Percentiles rank a stretch among this genome's conserved stretches.
Evolutionary conservation across 257 asterid species (phyloP).

Genomic region (Solanum sejunctum): DNA sequence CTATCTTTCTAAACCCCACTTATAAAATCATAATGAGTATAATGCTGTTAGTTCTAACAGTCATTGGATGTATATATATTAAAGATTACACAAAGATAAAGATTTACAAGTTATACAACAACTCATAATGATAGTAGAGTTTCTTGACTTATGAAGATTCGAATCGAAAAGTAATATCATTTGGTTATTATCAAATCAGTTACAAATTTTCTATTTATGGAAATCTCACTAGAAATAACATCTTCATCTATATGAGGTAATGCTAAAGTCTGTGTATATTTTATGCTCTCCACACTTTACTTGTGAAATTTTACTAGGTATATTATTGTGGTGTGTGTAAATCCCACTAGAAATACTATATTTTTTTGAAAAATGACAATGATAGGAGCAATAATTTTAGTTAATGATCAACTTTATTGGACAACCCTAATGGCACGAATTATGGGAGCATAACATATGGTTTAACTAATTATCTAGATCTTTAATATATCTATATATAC

Average conservation of each 20-base stretch:
- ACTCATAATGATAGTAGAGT: neutral
- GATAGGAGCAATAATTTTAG: neutral
- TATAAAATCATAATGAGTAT: neutral
- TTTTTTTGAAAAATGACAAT: neutral
- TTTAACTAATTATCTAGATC: neutral
- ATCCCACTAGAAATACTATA: neutral
- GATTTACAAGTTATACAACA: neutral
- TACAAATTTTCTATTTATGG: neutral
- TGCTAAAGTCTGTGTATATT: no score
- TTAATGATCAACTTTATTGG: neutral
- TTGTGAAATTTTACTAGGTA: no score
- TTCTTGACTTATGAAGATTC: neutral
- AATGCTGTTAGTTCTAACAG: neutral
- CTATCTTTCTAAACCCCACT: rapidly evolving
- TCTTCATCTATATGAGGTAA: neutral
- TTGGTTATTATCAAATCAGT: neutral
- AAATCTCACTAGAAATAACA: neutral
- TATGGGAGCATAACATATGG: neutral
- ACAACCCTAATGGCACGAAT: neutral
- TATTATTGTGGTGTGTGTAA: neutral
- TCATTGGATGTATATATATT: neutral
- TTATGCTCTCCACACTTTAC: no score
- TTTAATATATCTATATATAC: neutral
- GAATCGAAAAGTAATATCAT: no score
- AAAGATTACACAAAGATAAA: no score